phyloP scores from a whole-genome alignment of 495 filamentous ascomycete species.

The Letharia lupina region DNA sequence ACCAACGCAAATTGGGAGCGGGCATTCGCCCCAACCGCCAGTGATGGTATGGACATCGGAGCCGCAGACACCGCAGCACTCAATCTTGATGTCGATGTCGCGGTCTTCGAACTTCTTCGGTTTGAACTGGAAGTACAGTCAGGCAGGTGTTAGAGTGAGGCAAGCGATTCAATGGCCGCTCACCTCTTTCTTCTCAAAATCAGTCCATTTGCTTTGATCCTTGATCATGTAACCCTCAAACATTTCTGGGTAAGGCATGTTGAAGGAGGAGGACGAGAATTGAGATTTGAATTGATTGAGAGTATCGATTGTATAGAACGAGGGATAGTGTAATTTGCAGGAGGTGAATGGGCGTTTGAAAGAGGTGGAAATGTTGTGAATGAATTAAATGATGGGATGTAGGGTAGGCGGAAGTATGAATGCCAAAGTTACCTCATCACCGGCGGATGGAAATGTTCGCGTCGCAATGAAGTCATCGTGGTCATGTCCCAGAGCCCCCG shows the following conservation, averaged over 20 bases:
- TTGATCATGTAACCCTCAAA: conserved; percentile 68
- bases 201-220: conserved; percentile 48
- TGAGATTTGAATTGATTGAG: not conserved
- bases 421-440: conserved; percentile 6
- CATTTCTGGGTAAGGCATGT: conserved; percentile 71
- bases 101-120: conserved; percentile 68
- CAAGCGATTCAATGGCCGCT: conserved; percentile 8
- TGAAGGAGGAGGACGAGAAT: conserved; percentile 18
- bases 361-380: not conserved
- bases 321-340: not conserved
- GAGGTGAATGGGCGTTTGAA: not conserved
- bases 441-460: not conserved
- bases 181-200: conserved; percentile 59
- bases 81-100: conserved; percentile 66
- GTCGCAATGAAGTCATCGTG: conserved; percentile 1
- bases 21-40: conserved; percentile 65
- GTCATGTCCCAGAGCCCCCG: not conserved
- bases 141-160: not conserved
- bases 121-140: conserved; percentile 47
- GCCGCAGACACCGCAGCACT: conserved; percentile 71
- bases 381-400: not conserved
- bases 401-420: not conserved
- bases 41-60: conserved; percentile 72
- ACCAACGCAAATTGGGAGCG: conserved; percentile 62
- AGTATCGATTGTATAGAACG: not conserved